Base-by-base conservation (phyloP, 345 rosid species). In the Firmiana major region DNA sequence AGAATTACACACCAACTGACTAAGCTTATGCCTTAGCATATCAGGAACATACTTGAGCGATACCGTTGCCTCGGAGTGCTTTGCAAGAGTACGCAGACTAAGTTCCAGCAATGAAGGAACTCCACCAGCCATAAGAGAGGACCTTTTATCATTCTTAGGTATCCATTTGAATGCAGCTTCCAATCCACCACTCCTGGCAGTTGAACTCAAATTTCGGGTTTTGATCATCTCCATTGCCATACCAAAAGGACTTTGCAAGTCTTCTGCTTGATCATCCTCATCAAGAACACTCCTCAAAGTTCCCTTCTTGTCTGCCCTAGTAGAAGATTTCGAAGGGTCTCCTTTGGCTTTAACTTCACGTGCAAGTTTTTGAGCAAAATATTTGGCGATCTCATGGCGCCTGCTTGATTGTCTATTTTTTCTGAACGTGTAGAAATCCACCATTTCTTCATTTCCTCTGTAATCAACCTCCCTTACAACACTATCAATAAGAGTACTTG, bases 1-100 rank as follows among this genome's bases (percentile, higher is more conserved):
- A 31, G 16, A 17, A 78, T 65, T 77, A 75, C 84, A 74, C 46
- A 85, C 79, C 40, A 65, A 9, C 72, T 42, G 24, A n/a, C 84
- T 74, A 11, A 89, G 78, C 59, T 76, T 82, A 69, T 46, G 84
- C 85, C 78, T 84, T 78, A 86, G 64, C 15, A 45, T 71, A 64
- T 84, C 86, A 6, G 92, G 90, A 45, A 89, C 85, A 60, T 48
- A 42, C 16, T 81, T 64, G n/a, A 89, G 59, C 3, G 90, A 87
- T 68, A 26, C 69, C 46, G 87, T 77, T 0, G 84, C 78, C n/a
- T 81, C 87, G 8, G 83, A 65, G 36, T 84, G 66, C 54, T 72
- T 31, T 0, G 86, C 88, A 75, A 86, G 87, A 84, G 10, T 73
- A 63, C 43, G 63, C 71, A 78, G 31, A 78, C 85, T 63, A 74